Evolutionary conservation across 2,329 filamentous ascomycete species (phyloP).

Genomic region (Laburnicola sp.): DNA sequence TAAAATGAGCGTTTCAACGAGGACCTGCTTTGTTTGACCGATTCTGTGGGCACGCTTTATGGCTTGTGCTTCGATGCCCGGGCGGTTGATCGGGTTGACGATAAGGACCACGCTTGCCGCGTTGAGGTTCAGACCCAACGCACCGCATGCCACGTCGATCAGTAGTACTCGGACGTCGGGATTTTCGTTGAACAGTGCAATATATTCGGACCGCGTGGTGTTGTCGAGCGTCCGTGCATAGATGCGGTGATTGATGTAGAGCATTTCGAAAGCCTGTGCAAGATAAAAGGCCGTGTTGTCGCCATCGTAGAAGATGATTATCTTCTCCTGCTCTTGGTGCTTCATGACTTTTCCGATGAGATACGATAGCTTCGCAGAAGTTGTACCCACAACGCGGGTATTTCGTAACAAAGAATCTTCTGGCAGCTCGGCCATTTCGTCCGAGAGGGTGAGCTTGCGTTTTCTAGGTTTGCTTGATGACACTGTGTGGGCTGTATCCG

Average conservation of each 20-base stretch:
- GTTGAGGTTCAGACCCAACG: slow-evolving; percentile 83
- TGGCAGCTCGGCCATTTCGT: slow-evolving; percentile 35
- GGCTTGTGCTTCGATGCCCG: slow-evolving; percentile 82
- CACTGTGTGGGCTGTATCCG: background rate
- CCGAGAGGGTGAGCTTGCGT: slow-evolving; percentile 36
- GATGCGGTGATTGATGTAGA: slow-evolving; percentile 64
- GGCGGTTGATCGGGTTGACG: slow-evolving; percentile 82
- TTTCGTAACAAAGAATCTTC: slow-evolving; percentile 59
- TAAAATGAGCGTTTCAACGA: slow-evolving; percentile 83
- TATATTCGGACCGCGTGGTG: slow-evolving; percentile 70
- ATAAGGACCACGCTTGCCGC: slow-evolving; percentile 87
- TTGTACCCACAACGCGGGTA: slow-evolving; percentile 73
- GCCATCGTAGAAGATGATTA: slow-evolving; percentile 89
- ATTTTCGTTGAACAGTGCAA: slow-evolving; percentile 75
- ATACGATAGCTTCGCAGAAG: slow-evolving; percentile 86
- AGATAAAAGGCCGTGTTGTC: slow-evolving; percentile 87
- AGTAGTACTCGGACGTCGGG: slow-evolving; percentile 74
- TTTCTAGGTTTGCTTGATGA: slow-evolving; percentile 32
- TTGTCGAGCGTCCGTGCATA: slow-evolving; percentile 67
- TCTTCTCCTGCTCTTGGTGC: slow-evolving; percentile 75
- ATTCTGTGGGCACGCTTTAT: slow-evolving; percentile 89
- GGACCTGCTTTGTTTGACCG: slow-evolving; percentile 76
- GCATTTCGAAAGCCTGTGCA: slow-evolving; percentile 76
- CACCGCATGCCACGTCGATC: slow-evolving; percentile 89
- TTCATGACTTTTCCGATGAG: slow-evolving; percentile 71